Conservation (phyloP, 2,329 filamentous ascomycete genomes). For the Sporothrix schenckii region DNA sequence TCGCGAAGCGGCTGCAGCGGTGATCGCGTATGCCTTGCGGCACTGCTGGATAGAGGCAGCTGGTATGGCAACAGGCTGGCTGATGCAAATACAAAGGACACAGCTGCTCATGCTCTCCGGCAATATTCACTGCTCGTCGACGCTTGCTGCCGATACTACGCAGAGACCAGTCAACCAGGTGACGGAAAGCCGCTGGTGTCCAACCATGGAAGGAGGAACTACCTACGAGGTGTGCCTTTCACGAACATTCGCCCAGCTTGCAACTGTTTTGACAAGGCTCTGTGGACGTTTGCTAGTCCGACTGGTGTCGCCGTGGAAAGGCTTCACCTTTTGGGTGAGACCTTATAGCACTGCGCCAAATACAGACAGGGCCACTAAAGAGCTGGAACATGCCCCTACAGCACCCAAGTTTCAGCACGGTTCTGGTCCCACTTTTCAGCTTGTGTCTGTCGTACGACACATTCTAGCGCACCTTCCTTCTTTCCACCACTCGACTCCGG, state of each 20-base stretch:
- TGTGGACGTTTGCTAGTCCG: not conserved
- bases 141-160: too few relatives aligned
- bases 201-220: not conserved
- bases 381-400: not conserved
- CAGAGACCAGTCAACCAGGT: not conserved
- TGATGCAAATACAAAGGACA: too few relatives aligned
- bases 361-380: not conserved
- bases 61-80: too few relatives aligned
- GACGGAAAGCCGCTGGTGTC: not conserved
- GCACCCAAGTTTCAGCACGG: not conserved
- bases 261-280: not conserved
- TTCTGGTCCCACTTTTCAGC: not conserved
- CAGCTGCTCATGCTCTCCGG: too few relatives aligned
- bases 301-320: not conserved
- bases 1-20: conserved; percentile 63
- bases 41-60: too few relatives aligned
- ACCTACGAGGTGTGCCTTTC: not conserved
- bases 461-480: not conserved
- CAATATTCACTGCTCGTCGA: too few relatives aligned
- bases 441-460: not conserved
- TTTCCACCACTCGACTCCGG: not conserved
- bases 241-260: not conserved
- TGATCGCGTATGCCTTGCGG: not conserved
- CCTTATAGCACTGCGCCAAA: not conserved
- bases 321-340: not conserved